These are phyloP conservation scores for Monilinia vaccinii-corymbosi DNA, from an alignment of 2,329 filamentous ascomycete species.

Conservation along the genomic window DNA sequence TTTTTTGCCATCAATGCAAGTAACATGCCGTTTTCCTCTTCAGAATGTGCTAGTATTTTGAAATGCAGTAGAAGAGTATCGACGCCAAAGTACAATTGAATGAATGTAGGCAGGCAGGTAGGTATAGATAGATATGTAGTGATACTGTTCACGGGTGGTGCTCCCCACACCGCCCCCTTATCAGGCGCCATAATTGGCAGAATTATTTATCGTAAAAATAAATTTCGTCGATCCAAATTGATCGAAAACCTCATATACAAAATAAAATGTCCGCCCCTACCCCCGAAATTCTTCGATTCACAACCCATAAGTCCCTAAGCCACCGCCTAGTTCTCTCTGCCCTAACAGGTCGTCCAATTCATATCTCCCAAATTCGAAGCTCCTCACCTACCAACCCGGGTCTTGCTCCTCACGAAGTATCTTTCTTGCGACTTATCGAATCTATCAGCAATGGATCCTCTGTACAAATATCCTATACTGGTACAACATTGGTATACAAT, in stretches of 20 bases:
- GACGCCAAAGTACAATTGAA: neutral
- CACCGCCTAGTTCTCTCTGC: slow-evolving; percentile 84
- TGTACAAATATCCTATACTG: slow-evolving; percentile 93
- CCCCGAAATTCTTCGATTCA: slow-evolving; percentile 60
- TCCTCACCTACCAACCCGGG: slow-evolving; percentile 79
- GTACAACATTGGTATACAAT: slow-evolving; percentile 84
- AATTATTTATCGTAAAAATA: slow-evolving; percentile 9
- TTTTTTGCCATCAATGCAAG: neutral
- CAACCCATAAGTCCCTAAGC: slow-evolving; percentile 72
- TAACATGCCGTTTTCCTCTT: neutral
- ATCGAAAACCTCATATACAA: slow-evolving; percentile 3
- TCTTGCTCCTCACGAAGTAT: slow-evolving; percentile 86
- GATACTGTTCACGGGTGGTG: too few species aligned
- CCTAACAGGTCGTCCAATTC: slow-evolving; percentile 78
- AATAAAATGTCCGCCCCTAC: slow-evolving; percentile 25
- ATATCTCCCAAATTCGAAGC: slow-evolving; percentile 89
- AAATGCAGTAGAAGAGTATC: neutral
- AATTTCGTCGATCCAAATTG: slow-evolving; percentile 2
- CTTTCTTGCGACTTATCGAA: slow-evolving; percentile 89
- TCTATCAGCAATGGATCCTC: slow-evolving; percentile 89
- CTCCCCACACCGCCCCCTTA: slow-evolving; percentile 2
- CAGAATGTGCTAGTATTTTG: neutral
- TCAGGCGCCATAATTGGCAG: neutral
- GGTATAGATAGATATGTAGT: too few species aligned
- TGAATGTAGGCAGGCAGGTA: too few species aligned